A percentile compares a stretch with the other conserved stretches of the same genome.
These are phyloP conservation scores for Bacterosira constricta DNA, from an alignment of 108 stramenopile species.

Conservation along the genomic window DNA sequence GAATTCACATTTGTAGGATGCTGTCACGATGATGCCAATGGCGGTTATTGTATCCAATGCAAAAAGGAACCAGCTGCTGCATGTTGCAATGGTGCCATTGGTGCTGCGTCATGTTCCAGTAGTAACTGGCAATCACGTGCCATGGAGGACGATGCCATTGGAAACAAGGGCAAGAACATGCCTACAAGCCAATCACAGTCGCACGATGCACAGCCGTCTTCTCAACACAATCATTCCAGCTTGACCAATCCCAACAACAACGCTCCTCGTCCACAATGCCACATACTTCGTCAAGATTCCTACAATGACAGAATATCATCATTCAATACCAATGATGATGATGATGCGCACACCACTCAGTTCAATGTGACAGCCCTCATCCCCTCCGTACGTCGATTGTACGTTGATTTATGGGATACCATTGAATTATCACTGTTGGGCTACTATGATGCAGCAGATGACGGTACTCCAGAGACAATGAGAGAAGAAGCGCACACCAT, in stretches of 20 bases:
- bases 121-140: not conserved
- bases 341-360: slow-evolving; percentile 14
- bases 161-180: not conserved
- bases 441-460: slow-evolving; percentile 26
- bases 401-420: slow-evolving; percentile 38
- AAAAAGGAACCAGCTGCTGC: not conserved
- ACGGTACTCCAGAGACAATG: not conserved
- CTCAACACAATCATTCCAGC: too few species aligned
- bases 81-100: not conserved
- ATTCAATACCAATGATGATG: not conserved
- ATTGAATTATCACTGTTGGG: slow-evolving; percentile 38
- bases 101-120: too few species aligned
- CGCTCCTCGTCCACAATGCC: too few species aligned
- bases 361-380: slow-evolving; percentile 43
- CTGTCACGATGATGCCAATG: slow-evolving; percentile 5
- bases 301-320: too few species aligned
- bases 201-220: not conserved
- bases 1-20: slow-evolving; percentile 31
- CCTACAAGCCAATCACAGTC: not conserved
- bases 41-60: not conserved
- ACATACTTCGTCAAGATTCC: too few species aligned
- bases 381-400: slow-evolving; percentile 19
- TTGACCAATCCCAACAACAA: too few species aligned
- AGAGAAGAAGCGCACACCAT: not conserved
- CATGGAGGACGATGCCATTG: not conserved